These are phyloP conservation scores for Brassica incana DNA, from an alignment of 345 rosid genomes.

Conservation along the genomic window DNA sequence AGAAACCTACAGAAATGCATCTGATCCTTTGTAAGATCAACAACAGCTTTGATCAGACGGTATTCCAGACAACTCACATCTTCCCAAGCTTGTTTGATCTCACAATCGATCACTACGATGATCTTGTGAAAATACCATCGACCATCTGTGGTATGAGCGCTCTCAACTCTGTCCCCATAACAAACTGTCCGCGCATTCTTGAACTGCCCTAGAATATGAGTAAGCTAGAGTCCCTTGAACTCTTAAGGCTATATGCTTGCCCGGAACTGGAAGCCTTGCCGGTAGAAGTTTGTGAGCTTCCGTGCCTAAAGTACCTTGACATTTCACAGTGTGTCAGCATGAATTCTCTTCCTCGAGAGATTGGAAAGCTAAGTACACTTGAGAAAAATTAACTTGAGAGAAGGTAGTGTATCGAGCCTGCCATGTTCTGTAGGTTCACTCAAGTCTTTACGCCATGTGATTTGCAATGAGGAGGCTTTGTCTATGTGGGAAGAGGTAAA, in stretches of 20 bases:
- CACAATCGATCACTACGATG: slow-evolving; percentile 75
- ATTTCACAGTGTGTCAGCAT: slow-evolving; percentile 73
- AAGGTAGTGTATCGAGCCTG: slow-evolving; percentile 49
- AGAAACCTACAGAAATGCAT: slow-evolving; percentile 56
- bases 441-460: slow-evolving; percentile 53
- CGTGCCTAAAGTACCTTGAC: slow-evolving; percentile 61
- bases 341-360: slow-evolving; percentile 55
- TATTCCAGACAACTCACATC: slow-evolving; percentile 46
- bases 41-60: slow-evolving; percentile 51
- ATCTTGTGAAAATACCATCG: slow-evolving; percentile 55
- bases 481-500: slow-evolving; percentile 52
- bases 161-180: slow-evolving; percentile 66
- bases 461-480: slow-evolving; percentile 61
- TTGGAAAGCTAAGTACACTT: slow-evolving; percentile 54
- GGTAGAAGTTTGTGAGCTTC: slow-evolving; percentile 52
- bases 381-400: slow-evolving; percentile 95
- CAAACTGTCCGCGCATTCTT: slow-evolving; percentile 71
- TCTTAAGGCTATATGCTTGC: slow-evolving; percentile 73
- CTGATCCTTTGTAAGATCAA: slow-evolving; percentile 72
- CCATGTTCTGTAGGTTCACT: slow-evolving; percentile 53
- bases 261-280: slow-evolving; percentile 62
- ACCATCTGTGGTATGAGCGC: slow-evolving; percentile 51
- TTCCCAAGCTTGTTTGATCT: slow-evolving; percentile 71
- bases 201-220: slow-evolving; percentile 57
- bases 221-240: slow-evolving; percentile 46